Evolutionary conservation across 768 basidiomycete species (phyloP), one percentile per base, ranked within the genome.

Genomic region (Sistotremastrum niveocremeum): DNA sequence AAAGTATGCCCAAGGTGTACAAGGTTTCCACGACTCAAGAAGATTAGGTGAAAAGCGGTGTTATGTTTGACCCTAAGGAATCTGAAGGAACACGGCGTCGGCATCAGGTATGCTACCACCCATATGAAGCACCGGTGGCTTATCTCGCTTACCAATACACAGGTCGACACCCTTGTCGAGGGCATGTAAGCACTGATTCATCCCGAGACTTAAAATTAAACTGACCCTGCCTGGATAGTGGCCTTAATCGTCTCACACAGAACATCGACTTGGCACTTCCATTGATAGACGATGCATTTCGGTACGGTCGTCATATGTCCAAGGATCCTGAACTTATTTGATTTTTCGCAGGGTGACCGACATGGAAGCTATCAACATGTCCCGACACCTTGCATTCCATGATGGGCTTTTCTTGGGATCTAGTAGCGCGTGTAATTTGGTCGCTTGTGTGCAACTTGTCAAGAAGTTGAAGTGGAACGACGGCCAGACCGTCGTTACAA

Each of bases 331-430:
- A 9, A 42, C 28, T 43, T 30, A 42, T 46, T 33, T 36, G 35
- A 8, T 43, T 41, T 34, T 33, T 6, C n/a, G 7, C 58, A 93
- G 93, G 48, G 79, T 97, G 59, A 82, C 85, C 2, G 95, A 98
- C 53, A 79, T 74, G 2, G 94, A 99, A 63, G 94, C 94, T 0
- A 88, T 98, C 41, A 78, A 84, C 6, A 98, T 98, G 94, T 84
- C 91, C 1, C 79, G 93, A 20, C 90, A 91, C 59, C 74, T 99
- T n/a, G 89, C 95, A 4, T 68, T 81, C 42, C 69, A 86, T 46
- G 95, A 99, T 52, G 95, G 95, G 0, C 67, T 99, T 30, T 98
- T 93, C 65, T 69, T 98, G 30, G 95, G 95, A 9, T 97, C 93
- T 0, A 95, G 89, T 49, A 93, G 89, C 55, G 95, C 95, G 0